phyloP scores from a whole-genome alignment of 495 filamentous ascomycete species.

The Xylaria cubensis region DNA sequence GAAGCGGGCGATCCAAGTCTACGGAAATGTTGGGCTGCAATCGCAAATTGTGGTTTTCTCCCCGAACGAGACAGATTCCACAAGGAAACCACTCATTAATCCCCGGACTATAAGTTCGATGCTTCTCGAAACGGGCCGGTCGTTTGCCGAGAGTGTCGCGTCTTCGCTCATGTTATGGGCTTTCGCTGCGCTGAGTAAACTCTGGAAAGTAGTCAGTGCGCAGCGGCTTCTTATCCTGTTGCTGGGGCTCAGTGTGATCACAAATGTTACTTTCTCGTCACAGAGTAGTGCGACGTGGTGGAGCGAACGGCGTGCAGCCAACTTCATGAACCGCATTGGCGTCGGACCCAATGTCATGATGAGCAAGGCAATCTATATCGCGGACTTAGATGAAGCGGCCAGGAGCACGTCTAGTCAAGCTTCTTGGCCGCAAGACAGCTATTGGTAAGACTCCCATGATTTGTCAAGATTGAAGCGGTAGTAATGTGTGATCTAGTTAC shows the following conservation, averaged over 20 bases:
- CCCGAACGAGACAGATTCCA: conserved; percentile 45
- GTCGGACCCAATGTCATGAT: conserved; percentile 79
- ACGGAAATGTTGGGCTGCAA: conserved; percentile 83
- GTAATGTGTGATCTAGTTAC: conserved; percentile 45
- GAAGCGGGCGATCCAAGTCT: conserved; percentile 88
- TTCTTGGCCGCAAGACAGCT: conserved; percentile 45
- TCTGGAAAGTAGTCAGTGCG: conserved; percentile 73
- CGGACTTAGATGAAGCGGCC: conserved; percentile 77
- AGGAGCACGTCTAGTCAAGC: conserved; percentile 38
- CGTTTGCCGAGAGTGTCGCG: conserved; percentile 71
- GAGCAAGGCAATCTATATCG: conserved; percentile 83
- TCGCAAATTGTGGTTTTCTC: conserved; percentile 69
- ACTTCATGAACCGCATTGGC: conserved; percentile 80
- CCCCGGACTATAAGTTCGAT: conserved; percentile 72
- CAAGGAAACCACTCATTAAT: conserved; percentile 63
- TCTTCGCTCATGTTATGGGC: conserved; percentile 77
- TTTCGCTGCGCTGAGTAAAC: conserved; percentile 64
- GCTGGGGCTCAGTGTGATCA: conserved; percentile 67
- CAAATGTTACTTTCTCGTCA: conserved; percentile 75
- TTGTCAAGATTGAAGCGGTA: conserved; percentile 31
- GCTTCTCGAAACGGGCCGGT: conserved; percentile 70
- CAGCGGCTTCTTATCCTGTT: conserved; percentile 76
- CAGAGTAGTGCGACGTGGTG: conserved; percentile 77
- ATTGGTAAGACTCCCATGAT: conserved; percentile 44
- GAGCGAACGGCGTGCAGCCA: conserved; percentile 78